Percentiles rank a stretch among this genome's conserved stretches.
Conservation (phyloP, 306 rosid species). For the Cucurbita pepo region DNA sequence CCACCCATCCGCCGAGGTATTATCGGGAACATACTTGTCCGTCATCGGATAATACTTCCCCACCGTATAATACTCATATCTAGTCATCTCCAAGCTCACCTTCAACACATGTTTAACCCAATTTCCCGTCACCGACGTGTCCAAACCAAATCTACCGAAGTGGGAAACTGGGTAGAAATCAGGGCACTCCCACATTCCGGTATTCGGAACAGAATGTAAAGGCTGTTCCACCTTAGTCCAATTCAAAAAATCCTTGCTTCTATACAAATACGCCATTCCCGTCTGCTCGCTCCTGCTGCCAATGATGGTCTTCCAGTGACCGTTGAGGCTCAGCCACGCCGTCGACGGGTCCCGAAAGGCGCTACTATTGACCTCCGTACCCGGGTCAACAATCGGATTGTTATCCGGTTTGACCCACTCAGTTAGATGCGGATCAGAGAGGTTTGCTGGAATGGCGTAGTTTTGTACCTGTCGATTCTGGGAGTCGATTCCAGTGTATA, state of each 20-base stretch:
- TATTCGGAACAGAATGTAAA: conserved; percentile 28
- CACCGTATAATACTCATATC: conserved; percentile 62
- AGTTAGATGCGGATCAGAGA: conserved; percentile 44
- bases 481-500: conserved; percentile 56
- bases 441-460: conserved; percentile 38
- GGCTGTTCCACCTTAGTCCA: conserved; percentile 67
- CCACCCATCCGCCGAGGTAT: conserved; percentile 55
- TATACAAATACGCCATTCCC: conserved; percentile 52
- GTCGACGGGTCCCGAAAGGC: conserved; percentile 77
- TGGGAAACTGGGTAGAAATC: conserved; percentile 60
- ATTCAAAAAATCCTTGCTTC: conserved; percentile 34
- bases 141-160: conserved; percentile 27
- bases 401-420: conserved; percentile 50
- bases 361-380: conserved; percentile 12
- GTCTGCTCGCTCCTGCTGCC: conserved; percentile 30
- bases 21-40: conserved; percentile 51
- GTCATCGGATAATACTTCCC: conserved; percentile 24
- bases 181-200: conserved; percentile 89
- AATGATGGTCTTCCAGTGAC: conserved; percentile 52
- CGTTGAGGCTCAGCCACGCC: conserved; percentile 34
- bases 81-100: conserved; percentile 53
- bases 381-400: conserved; percentile 38
- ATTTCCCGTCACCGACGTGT: conserved; percentile 20
- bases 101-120: conserved; percentile 49
- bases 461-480: conserved; percentile 44